Evolutionary conservation across 2,329 filamentous ascomycete genomes (phyloP).

Genomic region (Alternaria brassicicola): DNA sequence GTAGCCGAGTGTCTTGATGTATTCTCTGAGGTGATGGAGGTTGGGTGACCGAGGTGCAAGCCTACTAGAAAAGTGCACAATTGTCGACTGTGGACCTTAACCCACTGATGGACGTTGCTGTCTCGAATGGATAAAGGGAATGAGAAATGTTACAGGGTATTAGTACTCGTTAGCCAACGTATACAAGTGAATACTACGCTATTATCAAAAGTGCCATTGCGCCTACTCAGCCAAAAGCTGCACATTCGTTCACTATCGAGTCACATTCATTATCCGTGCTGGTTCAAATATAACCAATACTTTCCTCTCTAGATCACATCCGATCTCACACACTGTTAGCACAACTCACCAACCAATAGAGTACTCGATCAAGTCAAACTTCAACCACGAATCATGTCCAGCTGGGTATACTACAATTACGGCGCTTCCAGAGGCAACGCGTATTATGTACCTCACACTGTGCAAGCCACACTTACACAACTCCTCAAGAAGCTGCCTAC

Average conservation of each 20-base stretch:
- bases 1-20: too few relatives aligned
- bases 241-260: not conserved
- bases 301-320: not conserved
- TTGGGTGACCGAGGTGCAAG: too few relatives aligned
- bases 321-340: not conserved
- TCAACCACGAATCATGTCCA: not conserved
- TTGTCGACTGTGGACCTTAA: too few relatives aligned
- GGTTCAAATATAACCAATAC: not conserved
- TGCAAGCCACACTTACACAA: not conserved
- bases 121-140: too few relatives aligned
- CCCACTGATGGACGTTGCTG: too few relatives aligned
- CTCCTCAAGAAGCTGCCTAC: not conserved
- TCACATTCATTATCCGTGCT: not conserved
- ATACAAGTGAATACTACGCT: not conserved
- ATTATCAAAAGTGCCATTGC: not conserved
- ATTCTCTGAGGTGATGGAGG: too few relatives aligned
- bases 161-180: not conserved
- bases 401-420: not conserved
- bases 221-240: not conserved
- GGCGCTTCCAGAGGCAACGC: not conserved
- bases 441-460: not conserved
- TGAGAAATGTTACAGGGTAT: not conserved
- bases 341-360: not conserved
- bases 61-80: too few relatives aligned
- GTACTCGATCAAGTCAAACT: too few relatives aligned